Evolutionary conservation across 2,329 filamentous ascomycete genomes (phyloP).

Genomic region (Nemania serpens): DNA sequence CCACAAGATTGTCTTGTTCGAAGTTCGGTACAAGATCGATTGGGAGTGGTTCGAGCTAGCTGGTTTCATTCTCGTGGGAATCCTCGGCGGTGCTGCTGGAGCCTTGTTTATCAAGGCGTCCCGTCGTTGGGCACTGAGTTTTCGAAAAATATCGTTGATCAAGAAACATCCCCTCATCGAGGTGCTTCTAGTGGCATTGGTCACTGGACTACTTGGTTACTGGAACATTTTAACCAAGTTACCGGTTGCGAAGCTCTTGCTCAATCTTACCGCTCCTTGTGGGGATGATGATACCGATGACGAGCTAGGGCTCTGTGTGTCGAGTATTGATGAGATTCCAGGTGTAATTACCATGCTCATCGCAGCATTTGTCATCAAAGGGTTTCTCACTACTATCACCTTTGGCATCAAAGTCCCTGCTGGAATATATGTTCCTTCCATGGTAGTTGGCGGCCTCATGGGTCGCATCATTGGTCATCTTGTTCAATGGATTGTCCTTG

Average conservation of each 20-base stretch:
- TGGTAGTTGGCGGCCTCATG: conserved; percentile 95
- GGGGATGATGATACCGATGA: conserved; percentile 67
- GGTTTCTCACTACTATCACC: conserved; percentile 83
- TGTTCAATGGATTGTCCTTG: conserved; percentile 79
- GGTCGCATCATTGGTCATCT: conserved; percentile 86
- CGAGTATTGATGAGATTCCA: conserved; percentile 74
- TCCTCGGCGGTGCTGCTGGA: conserved; percentile 81
- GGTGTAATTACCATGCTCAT: conserved; percentile 72
- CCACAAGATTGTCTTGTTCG: conserved; percentile 94
- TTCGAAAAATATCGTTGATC: conserved; percentile 79
- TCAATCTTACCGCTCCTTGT: conserved; percentile 90
- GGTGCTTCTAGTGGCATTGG: conserved; percentile 81
- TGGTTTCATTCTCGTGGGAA: conserved; percentile 82
- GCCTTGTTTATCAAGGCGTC: conserved; percentile 97
- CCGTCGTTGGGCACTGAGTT: conserved; percentile 84
- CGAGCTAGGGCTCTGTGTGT: conserved; percentile 77
- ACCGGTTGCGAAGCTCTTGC: conserved; percentile 86
- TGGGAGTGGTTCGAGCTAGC: conserved; percentile 93
- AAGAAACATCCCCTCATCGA: conserved; percentile 85
- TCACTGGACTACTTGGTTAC: conserved; percentile 85
- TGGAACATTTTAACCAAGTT: conserved; percentile 93
- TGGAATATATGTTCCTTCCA: conserved; percentile 96
- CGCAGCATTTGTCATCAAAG: conserved; percentile 86
- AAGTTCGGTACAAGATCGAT: conserved; percentile 86
- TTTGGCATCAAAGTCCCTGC: conserved; percentile 97